Conservation (phyloP, 75 land plant genomes). For the Isoetes taiwanensis region DNA sequence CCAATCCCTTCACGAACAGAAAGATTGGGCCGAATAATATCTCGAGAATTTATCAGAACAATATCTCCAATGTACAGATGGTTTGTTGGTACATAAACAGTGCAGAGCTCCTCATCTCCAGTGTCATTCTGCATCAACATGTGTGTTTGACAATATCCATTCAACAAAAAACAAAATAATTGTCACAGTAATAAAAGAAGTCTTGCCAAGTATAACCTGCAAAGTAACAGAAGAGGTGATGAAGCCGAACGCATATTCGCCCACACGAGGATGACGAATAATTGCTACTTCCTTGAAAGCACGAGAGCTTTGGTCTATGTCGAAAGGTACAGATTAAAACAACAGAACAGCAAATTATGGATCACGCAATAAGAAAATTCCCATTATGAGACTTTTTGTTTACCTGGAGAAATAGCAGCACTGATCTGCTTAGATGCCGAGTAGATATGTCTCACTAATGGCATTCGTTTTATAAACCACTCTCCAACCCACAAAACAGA, state of each 20-base stretch:
- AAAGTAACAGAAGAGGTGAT: slow-evolving; percentile 56
- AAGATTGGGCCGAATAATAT: slow-evolving; percentile 61
- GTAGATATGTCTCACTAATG: slow-evolving; percentile 74
- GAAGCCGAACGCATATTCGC: slow-evolving; percentile 83
- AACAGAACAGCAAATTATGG: neutral
- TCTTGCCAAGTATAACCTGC: slow-evolving; percentile 30
- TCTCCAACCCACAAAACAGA: slow-evolving; percentile 68
- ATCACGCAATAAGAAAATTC: neutral
- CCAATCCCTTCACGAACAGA: slow-evolving; percentile 85
- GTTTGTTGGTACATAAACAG: slow-evolving; percentile 79
- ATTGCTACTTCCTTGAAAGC: slow-evolving; percentile 84
- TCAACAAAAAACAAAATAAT: neutral
- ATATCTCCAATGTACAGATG: slow-evolving; percentile 80
- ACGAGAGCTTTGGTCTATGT: slow-evolving; percentile 58
- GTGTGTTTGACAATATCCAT: neutral
- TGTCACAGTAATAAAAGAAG: neutral
- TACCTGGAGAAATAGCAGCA: slow-evolving; percentile 88
- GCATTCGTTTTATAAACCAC: slow-evolving; percentile 88
- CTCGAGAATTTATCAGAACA: slow-evolving; percentile 50
- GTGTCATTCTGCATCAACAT: slow-evolving; percentile 30
- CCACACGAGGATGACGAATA: slow-evolving; percentile 67
- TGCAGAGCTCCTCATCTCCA: slow-evolving; percentile 79
- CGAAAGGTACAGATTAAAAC: neutral
- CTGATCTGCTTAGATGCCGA: slow-evolving; percentile 91
- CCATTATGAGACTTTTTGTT: neutral